A percentile compares a stretch with the other conserved stretches of the same genome.
Evolutionary conservation across 2,329 filamentous ascomycete genomes (phyloP).

Genomic region (Aureobasidium sp.): DNA sequence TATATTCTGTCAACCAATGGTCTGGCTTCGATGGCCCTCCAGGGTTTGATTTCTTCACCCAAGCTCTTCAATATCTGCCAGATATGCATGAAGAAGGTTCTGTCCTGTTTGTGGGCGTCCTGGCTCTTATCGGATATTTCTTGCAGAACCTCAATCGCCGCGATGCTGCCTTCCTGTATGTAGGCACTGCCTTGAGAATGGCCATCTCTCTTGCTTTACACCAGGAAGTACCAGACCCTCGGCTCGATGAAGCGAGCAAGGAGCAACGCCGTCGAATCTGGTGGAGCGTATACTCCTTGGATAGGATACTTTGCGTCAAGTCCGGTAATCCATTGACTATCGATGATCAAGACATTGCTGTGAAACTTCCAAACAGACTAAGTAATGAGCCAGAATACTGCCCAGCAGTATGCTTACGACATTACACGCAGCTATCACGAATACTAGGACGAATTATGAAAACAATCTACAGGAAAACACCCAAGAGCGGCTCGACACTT

Average conservation of each 20-base stretch:
- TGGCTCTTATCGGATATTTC: conserved; percentile 50
- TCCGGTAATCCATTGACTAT: conserved; percentile 51
- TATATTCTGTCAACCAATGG: conserved; percentile 54
- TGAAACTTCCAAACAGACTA: conserved; percentile 32
- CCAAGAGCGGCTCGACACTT: conserved; percentile 42
- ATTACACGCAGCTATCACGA: conserved; percentile 48
- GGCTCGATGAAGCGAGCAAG: conserved; percentile 35
- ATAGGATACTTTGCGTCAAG: conserved; percentile 47
- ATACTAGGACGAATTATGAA: conserved; percentile 46
- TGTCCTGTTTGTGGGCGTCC: conserved; percentile 48
- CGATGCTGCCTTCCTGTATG: conserved; percentile 50
- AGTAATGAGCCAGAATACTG: conserved; percentile 36
- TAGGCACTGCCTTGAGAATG: conserved; percentile 45
- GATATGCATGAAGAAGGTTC: conserved; percentile 51
- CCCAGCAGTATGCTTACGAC: conserved; percentile 42
- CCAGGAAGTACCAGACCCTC: conserved; percentile 41
- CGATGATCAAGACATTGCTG: conserved; percentile 48
- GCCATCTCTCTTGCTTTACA: conserved; percentile 52
- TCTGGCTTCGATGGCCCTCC: conserved; percentile 43
- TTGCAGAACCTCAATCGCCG: conserved; percentile 52
- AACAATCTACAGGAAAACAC: conserved; percentile 45
- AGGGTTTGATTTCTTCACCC: conserved; percentile 50
- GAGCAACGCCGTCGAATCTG: conserved; percentile 48
- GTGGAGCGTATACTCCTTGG: conserved; percentile 53
- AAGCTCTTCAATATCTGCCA: conserved; percentile 46